Percentiles rank a stretch among this genome's conserved stretches.
Evolutionary conservation across 2,329 filamentous ascomycete genomes (phyloP).

Genomic region (Aspergillus persii): DNA sequence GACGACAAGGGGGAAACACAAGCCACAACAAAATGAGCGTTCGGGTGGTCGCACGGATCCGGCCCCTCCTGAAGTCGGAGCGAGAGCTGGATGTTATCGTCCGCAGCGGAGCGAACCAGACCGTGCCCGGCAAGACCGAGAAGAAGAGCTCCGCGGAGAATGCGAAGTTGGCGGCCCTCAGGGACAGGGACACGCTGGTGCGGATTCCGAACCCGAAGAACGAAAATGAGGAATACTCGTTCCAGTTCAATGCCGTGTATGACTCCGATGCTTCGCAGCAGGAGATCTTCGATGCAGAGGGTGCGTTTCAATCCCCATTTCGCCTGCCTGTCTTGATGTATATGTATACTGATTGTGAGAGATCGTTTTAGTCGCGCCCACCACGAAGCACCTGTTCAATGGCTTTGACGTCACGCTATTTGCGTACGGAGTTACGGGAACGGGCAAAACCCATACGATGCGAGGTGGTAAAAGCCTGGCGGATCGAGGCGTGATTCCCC

Average conservation of each 20-base stretch:
- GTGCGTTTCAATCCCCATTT: constrained; percentile 48
- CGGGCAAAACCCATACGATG: constrained; percentile 96
- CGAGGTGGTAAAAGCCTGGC: constrained; percentile 81
- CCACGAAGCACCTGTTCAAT: constrained; percentile 82
- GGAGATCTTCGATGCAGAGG: constrained; percentile 83
- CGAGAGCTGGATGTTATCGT: constrained; percentile 86
- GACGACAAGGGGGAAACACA: not conserved
- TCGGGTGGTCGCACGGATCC: constrained; percentile 84
- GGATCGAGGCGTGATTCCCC: constrained; percentile 83
- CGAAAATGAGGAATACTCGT: constrained; percentile 83
- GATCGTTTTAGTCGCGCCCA: constrained; percentile 70
- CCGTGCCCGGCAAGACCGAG: constrained; percentile 20
- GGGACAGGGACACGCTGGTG: constrained; percentile 65
- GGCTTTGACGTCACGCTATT: constrained; percentile 87
- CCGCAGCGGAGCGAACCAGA: constrained; percentile 53
- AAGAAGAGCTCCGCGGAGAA: constrained; percentile 25
- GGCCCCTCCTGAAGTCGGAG: constrained; percentile 83
- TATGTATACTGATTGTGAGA: constrained; percentile 15
- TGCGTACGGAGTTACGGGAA: constrained; percentile 89
- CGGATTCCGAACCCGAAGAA: constrained; percentile 95
- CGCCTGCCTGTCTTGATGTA: not conserved
- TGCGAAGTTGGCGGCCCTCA: constrained; percentile 30
- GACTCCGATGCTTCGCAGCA: constrained; percentile 78
- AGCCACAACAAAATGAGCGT: constrained; percentile 51
- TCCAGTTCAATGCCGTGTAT: constrained; percentile 93